Evolutionary conservation across 345 rosid species (phyloP), one percentile per base, ranked within the genome.

Genomic region (Sonneratia alba): DNA sequence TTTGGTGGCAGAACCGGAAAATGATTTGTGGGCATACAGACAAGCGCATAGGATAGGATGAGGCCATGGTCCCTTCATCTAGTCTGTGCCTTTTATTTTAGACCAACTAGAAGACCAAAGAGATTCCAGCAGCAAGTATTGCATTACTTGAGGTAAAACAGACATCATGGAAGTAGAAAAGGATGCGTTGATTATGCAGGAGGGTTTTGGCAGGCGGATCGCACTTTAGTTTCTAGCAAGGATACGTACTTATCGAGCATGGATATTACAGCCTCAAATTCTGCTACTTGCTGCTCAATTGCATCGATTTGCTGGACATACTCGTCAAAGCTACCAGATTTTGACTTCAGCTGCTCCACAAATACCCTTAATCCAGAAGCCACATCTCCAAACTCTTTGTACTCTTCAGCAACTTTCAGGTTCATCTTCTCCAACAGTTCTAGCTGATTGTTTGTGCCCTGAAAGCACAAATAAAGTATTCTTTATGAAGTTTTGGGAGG

Each of bases 351-450:
- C 78, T 90, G 94, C 86, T 90, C 92, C 63, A 89, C 90, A 62
- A 81, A 90, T 18, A 89, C 85, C 68, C 92, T 85, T 1, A 90
- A 72, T 70, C 97, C 96, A 0, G 92, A 79, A 18, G 92, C 91
- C 71, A 95, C 91, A 68, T 89, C 97, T 13, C 91, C 97, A 10
- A 90, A 80, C 37, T 86, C 91, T 8, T 80, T 71, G 78, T 88
- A 95, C 81, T 95, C 97, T 38, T 89, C 79, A 0, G 86, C 80
- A 51, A 95, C 91, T 77, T 84, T 90, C 70, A 68, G 48, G 66
- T 95, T 90, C 99, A 92, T 90, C 85, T 89, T 90, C 91, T 87
- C 93, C 85, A 92, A 49, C 1, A 95, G 84, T 74, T 90, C 94
- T 69, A 92, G 72, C 36, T 79, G 77, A 74, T 80, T 88, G 71